Evolutionary conservation across 2,329 filamentous ascomycete species (phyloP), one percentile per base, ranked within the genome.

Genomic region (Byssochlamys sp.): DNA sequence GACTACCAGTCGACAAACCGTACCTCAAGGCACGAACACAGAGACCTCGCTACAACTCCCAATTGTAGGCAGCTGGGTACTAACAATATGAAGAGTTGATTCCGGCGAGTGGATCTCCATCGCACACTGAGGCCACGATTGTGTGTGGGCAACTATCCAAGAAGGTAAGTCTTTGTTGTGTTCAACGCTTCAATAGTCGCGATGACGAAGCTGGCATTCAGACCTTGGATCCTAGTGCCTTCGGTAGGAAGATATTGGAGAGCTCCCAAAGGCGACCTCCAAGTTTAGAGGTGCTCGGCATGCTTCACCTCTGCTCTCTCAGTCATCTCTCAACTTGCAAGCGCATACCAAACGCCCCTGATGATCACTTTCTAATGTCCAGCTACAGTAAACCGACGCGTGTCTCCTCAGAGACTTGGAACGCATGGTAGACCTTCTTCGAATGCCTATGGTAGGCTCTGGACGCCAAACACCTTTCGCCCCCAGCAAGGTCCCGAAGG

Each of bases 341-440:
- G 69, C 74, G 77, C 73, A 74, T 66, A 69, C 70, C 71, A 74
- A 80, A 80, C 80, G 81, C 81, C 80, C 77, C 75, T 80, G 59
- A 57, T 79, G 80, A 85, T 81, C 84, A 84, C 77, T 84, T 82
- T 82, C 81, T 81, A 70, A 67, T 66, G 67, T 71, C 75, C 77
- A 79, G 76, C 74, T 70, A 73, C 64, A 81, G 84, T 84, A 83
- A 72, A 74, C 75, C 68, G 75, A 78, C 75, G 73, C 75, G 74
- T 69, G 71, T 66, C 71, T 71, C 69, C 61, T 68, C 60, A 56
- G 63, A 71, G 69, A 71, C 62, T 67, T 73, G 67, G 68, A 68
- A 75, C 75, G 73, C 75, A 78, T 77, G 73, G 73, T 71, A 65
- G 64, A 71, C 71, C 73, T 66, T 76, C 72, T 76, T 74, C 76